Percentiles rank a stretch among this genome's conserved stretches.
These are phyloP conservation scores for Gremmenia infestans DNA, from an alignment of 2,329 filamentous ascomycete genomes.

Conservation along the genomic window DNA sequence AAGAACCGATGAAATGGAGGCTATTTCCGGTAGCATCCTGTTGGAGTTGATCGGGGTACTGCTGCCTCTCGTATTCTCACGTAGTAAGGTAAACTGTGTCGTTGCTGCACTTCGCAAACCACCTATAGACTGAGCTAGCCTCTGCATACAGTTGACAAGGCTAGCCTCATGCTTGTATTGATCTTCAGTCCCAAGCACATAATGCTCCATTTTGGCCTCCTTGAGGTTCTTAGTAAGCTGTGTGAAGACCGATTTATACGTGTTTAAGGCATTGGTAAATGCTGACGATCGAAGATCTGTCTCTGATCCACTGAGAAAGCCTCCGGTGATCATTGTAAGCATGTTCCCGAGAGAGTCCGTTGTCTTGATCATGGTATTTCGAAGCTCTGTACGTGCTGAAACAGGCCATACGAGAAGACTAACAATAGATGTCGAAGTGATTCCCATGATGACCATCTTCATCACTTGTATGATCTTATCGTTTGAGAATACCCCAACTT, in stretches of 20 bases:
- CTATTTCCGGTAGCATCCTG: slow-evolving; percentile 6
- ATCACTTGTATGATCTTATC: slow-evolving; percentile 77
- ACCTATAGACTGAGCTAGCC: slow-evolving; percentile 81
- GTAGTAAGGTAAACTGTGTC: slow-evolving; percentile 81
- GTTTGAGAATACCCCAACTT: slow-evolving; percentile 74
- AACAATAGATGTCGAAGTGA: slow-evolving; percentile 64
- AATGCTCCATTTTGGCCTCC: slow-evolving; percentile 89
- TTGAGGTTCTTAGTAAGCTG: slow-evolving; percentile 71
- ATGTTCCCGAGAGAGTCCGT: slow-evolving; percentile 76
- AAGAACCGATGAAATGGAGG: slow-evolving; percentile 28
- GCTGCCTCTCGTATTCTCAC: slow-evolving; percentile 43
- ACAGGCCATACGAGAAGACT: slow-evolving; percentile 75
- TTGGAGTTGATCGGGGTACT: slow-evolving; percentile 14
- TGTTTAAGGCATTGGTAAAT: slow-evolving; percentile 56
- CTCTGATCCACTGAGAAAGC: slow-evolving; percentile 79
- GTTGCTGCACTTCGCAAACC: slow-evolving; percentile 84
- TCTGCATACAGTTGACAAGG: slow-evolving; percentile 79
- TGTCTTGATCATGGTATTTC: slow-evolving; percentile 66
- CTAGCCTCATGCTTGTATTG: slow-evolving; percentile 75
- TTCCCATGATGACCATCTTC: slow-evolving; percentile 78
- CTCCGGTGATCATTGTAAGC: slow-evolving; percentile 73
- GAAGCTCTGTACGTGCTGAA: slow-evolving; percentile 69
- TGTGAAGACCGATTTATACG: slow-evolving; percentile 63
- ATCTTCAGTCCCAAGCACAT: slow-evolving; percentile 70
- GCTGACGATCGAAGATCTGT: slow-evolving; percentile 64